phyloP scores from a whole-genome alignment of 2,329 filamentous ascomycete species.

The Cladosporium sp. region DNA sequence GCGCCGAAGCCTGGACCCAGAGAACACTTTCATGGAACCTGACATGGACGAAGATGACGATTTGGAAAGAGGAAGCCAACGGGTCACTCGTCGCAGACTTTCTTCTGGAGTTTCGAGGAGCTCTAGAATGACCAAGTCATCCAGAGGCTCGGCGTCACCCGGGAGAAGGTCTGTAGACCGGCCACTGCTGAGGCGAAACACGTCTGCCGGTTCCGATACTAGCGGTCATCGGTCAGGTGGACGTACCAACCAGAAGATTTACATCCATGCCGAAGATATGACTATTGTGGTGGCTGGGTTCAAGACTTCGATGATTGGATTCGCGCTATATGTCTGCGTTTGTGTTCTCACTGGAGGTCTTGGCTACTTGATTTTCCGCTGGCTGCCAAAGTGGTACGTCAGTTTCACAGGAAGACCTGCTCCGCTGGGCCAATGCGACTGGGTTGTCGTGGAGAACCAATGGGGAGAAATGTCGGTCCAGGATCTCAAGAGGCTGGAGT shows the following conservation, averaged over 20 bases:
- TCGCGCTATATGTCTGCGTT: slow-evolving; percentile 66
- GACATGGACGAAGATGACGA: slow-evolving; percentile 37
- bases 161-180: slow-evolving; percentile 52
- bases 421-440: slow-evolving; percentile 73
- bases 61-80: slow-evolving; percentile 26
- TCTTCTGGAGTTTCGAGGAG: slow-evolving; percentile 55
- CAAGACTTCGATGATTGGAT: slow-evolving; percentile 71
- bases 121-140: slow-evolving; percentile 26
- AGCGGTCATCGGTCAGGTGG: slow-evolving; percentile 63
- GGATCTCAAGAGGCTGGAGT: slow-evolving; percentile 60
- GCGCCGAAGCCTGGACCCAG: slow-evolving; percentile 43
- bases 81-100: slow-evolving; percentile 56
- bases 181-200: slow-evolving; percentile 69
- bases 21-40: slow-evolving; percentile 37
- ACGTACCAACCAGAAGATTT: slow-evolving; percentile 82
- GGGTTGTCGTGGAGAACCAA: slow-evolving; percentile 97
- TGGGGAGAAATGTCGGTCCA: slow-evolving; percentile 91
- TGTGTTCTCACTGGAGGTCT: slow-evolving; percentile 75
- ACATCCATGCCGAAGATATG: slow-evolving; percentile 89
- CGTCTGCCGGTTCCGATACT: slow-evolving; percentile 68
- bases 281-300: slow-evolving; percentile 94
- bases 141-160: slow-evolving; percentile 21
- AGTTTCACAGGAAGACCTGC: slow-evolving; percentile 69
- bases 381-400: slow-evolving; percentile 87
- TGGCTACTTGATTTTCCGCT: slow-evolving; percentile 81